These are phyloP conservation scores for Neurospora pannonica DNA, from an alignment of 495 filamentous ascomycete genomes.

Conservation along the genomic window DNA sequence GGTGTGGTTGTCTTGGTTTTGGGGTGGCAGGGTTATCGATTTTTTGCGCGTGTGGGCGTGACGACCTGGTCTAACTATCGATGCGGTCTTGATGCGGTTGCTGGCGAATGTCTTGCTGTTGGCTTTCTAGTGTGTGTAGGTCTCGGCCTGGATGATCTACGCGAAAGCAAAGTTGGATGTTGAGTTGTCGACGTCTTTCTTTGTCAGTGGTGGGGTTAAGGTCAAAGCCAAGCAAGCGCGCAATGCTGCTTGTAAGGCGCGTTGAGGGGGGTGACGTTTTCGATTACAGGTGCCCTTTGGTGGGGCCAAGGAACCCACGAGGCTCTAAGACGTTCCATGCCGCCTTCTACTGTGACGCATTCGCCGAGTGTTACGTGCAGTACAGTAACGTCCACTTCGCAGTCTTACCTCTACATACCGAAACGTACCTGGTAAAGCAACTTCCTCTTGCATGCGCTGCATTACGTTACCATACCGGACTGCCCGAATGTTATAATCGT, in stretches of 20 bases:
- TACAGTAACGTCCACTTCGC: neutral
- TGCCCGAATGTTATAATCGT: neutral
- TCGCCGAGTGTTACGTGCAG: neutral
- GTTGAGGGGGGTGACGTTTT: neutral
- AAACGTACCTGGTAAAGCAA: neutral
- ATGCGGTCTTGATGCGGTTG: neutral
- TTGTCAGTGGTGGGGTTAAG: neutral
- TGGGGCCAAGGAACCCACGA: neutral
- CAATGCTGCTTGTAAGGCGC: neutral
- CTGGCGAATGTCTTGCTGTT: neutral
- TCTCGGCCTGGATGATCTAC: neutral
- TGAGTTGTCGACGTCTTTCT: neutral
- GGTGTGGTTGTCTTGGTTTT: neutral
- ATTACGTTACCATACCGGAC: neutral
- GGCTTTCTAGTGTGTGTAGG: neutral
- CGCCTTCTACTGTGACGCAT: neutral
- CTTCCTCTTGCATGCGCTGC: neutral
- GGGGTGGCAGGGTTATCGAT: neutral
- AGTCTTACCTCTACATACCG: neutral
- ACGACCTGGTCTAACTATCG: neutral
- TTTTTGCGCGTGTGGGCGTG: neutral
- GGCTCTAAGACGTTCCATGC: neutral
- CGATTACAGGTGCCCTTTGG: neutral
- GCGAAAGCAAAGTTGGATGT: neutral
- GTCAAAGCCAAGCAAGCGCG: neutral